Evolutionary conservation across 345 rosid genomes (phyloP), one percentile per base, ranked within the genome.

Genomic region (Acer campestre): DNA sequence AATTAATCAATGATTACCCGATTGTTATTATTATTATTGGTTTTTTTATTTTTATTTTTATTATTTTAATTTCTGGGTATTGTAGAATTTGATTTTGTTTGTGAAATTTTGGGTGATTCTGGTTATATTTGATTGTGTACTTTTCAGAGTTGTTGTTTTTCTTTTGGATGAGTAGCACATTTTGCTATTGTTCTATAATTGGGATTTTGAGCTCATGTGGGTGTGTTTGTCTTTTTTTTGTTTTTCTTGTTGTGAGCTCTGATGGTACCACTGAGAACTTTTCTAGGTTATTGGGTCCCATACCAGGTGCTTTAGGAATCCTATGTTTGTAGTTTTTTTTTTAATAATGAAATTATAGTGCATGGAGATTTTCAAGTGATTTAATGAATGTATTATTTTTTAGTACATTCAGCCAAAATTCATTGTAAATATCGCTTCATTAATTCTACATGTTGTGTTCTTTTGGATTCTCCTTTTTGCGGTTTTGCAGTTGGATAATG

Each of bases 221-320:
- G 46, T 55, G 62, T 70, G 73, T 35, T 20, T 77, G 78, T 76
- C 76, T n/a, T 58, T 72, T 59, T 59, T 79, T 70, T 23, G 48
- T 40, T 78, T 74, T 78, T 48, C 78, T 66, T 80, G 71, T 76
- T 70, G 74, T 67, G 80, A 73, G 63, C 68, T 74, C 35, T 73
- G 70, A 80, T 79, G 79, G 65, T 71, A 67, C 67, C 77, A 63
- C 12, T 20, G 55, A 42, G 35, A 59, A 68, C 70, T 74, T n/a
- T 76, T 75, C 76, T 63, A 14, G 78, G 67, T 51, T 55, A 25
- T 66, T 61, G 84, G 90, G 88, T 61, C 86, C 86, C 84, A 71
- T 71, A 14, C 25, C 81, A 46, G n/a, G 80, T 71, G 63, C 66
- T 79, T 74, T 78, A 38, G 31, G 62, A 51, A 72, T 51, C 51